Evolutionary conservation across 441 rosid species (phyloP).

Genomic region (Erysimum pusillum): DNA sequence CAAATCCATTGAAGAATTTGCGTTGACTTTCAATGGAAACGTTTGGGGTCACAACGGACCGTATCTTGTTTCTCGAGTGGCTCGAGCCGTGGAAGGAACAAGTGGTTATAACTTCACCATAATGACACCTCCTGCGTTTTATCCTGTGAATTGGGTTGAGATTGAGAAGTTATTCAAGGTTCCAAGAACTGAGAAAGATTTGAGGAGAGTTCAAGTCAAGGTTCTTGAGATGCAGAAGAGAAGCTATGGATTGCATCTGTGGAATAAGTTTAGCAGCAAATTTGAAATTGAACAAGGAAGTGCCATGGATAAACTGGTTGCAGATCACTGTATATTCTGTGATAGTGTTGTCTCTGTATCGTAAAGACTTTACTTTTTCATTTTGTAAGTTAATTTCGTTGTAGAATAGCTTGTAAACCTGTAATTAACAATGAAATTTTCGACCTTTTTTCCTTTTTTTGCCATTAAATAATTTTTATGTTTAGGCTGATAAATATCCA

Average conservation of each 20-base stretch:
- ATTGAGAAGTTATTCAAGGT: slow-evolving; percentile 57
- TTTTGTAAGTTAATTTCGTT: slow-evolving; percentile 20
- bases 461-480: neutral
- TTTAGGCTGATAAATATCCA: slow-evolving; percentile 14
- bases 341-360: slow-evolving; percentile 18
- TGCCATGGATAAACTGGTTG: slow-evolving; percentile 55
- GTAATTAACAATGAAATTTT: slow-evolving; percentile 29
- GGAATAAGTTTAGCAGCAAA: slow-evolving; percentile 67
- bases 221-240: slow-evolving; percentile 49
- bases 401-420: slow-evolving; percentile 31
- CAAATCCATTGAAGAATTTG: slow-evolving; percentile 64
- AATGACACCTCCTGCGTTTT: slow-evolving; percentile 62
- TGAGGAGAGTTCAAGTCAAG: slow-evolving; percentile 58
- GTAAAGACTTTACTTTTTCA: neutral
- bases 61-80: slow-evolving; percentile 71
- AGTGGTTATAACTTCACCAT: slow-evolving; percentile 54
- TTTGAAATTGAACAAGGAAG: slow-evolving; percentile 65
- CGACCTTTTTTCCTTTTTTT: too few relatives aligned
- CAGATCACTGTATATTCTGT: slow-evolving; percentile 54
- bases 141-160: slow-evolving; percentile 67
- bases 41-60: slow-evolving; percentile 83
- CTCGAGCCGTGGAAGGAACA: slow-evolving; percentile 49
- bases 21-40: slow-evolving; percentile 64
- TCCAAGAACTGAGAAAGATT: slow-evolving; percentile 47
- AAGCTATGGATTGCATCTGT: slow-evolving; percentile 63